Conservation (phyloP, 129 eudicot genomes). For the Flaveria trinervia region DNA sequence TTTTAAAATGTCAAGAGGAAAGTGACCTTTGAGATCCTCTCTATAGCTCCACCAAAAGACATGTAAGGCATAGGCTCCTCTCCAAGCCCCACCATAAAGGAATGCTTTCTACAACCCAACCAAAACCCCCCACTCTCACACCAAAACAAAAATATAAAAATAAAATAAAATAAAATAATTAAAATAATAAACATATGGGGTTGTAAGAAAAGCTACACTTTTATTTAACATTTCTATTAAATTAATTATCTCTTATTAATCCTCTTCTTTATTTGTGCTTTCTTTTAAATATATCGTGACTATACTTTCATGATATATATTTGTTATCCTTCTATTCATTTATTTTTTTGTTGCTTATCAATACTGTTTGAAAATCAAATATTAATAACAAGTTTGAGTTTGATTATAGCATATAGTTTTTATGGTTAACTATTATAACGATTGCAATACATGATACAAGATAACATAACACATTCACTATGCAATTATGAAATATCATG, state of each 20-base stretch:
- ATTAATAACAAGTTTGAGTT: too few species aligned
- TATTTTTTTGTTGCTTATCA: too few species aligned
- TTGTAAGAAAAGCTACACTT: background rate
- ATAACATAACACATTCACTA: too few species aligned
- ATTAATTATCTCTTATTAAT: background rate
- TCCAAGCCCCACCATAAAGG: slow-evolving; percentile 28
- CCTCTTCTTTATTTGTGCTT: background rate
- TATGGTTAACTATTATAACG: too few species aligned
- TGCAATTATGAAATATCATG: too few species aligned
- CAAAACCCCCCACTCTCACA: background rate
- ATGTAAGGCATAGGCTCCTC: slow-evolving; percentile 31
- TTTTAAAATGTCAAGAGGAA: slow-evolving; percentile 12
- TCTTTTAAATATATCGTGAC: background rate
- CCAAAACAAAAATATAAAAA: too few species aligned
- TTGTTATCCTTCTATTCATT: too few species aligned
- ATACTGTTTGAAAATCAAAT: too few species aligned
- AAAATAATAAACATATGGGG: background rate
- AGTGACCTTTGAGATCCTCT: slow-evolving; percentile 37
- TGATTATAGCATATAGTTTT: background rate
- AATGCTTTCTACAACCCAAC: slow-evolving; percentile 18
- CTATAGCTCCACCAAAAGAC: slow-evolving; percentile 37
- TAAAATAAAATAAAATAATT: too few species aligned
- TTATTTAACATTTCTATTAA: too few species aligned
- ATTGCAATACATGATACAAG: background rate
- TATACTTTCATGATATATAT: background rate